These are phyloP conservation scores for Amaranthus palmeri DNA, from an alignment of 148 eudicot genomes.

Conservation along the genomic window DNA sequence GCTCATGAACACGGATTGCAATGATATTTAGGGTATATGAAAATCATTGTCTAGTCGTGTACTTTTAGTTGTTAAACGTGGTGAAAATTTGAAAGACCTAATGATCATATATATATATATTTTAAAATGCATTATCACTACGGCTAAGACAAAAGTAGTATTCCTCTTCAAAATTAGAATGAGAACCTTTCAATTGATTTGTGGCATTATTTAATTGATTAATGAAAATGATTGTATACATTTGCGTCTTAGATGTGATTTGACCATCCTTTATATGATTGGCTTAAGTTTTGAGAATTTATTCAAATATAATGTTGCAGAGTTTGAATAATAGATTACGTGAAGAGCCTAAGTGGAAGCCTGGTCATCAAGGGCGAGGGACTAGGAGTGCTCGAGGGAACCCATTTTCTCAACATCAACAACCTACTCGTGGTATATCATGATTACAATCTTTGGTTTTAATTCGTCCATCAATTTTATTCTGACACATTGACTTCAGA, in stretches of 20 bases:
- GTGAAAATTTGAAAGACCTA: not conserved
- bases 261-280: not conserved
- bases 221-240: not conserved
- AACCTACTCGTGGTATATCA: slow-evolving; percentile 27
- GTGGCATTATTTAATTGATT: not conserved
- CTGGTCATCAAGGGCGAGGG: slow-evolving; percentile 33
- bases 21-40: not conserved
- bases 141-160: not conserved
- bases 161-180: not conserved
- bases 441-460: not conserved
- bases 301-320: slow-evolving; percentile 17
- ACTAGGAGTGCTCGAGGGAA: slow-evolving; percentile 28
- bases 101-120: too few species aligned
- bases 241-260: not conserved
- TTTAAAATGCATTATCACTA: too few species aligned
- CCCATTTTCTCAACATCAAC: slow-evolving; percentile 29
- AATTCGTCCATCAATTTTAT: too few species aligned
- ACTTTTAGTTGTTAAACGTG: not conserved
- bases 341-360: slow-evolving; percentile 35
- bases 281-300: not conserved
- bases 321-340: slow-evolving; percentile 27
- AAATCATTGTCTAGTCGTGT: not conserved
- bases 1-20: not conserved
- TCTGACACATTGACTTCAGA: too few species aligned
- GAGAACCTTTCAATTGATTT: not conserved